Conservation (phyloP, 1,284 basidiomycete species). For the Ganoderma leucocontextum region DNA sequence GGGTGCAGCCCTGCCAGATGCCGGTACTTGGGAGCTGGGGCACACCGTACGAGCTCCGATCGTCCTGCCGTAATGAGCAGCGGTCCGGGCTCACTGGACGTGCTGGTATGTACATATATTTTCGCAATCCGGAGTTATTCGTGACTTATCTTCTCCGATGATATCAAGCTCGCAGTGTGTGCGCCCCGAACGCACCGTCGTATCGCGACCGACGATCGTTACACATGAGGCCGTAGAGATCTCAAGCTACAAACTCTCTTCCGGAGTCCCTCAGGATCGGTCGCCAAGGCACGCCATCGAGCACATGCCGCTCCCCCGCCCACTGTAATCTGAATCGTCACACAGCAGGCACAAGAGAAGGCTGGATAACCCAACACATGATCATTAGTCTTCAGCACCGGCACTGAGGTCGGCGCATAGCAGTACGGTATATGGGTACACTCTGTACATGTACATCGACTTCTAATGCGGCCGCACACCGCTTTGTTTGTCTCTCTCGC, state of each 20-base stretch:
- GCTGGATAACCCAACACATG: constrained; percentile 1
- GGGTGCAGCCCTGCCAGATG: not conserved
- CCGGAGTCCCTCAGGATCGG: not conserved
- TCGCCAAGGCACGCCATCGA: not conserved
- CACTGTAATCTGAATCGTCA: not conserved
- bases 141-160: not conserved
- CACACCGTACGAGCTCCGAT: no score
- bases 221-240: not conserved
- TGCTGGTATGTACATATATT: not conserved
- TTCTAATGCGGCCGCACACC: constrained; percentile 4
- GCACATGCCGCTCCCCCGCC: not conserved
- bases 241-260: not conserved
- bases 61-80: no score
- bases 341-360: not conserved
- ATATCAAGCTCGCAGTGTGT: not conserved
- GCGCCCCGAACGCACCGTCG: not conserved
- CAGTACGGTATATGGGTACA: constrained; percentile 6
- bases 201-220: not conserved
- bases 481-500: not conserved
- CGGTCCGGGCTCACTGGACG: not conserved
- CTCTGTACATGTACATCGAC: not conserved
- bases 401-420: not conserved
- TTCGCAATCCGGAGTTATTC: not conserved
- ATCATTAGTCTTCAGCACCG: not conserved
- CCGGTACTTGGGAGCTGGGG: no score